These are phyloP conservation scores for Garcia nutans DNA, from an alignment of 345 rosid species.

Conservation along the genomic window DNA sequence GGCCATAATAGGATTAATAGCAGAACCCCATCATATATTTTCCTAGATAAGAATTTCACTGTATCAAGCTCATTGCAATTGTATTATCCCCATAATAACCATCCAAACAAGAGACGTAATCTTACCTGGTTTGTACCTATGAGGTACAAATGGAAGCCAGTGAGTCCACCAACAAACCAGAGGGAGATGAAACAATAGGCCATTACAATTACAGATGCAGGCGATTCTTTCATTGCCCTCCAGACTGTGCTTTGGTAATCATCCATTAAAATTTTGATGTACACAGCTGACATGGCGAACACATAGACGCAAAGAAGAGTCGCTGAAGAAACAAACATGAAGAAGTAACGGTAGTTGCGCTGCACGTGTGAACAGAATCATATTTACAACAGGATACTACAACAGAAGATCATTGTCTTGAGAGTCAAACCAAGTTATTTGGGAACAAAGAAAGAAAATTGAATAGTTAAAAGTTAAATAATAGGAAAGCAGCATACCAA, in stretches of 20 bases:
- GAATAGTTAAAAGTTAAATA: not conserved
- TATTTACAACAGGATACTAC: not conserved
- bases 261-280: conserved; percentile 84
- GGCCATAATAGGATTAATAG: not conserved
- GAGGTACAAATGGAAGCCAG: conserved; percentile 91
- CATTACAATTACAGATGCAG: conserved; percentile 79
- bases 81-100: not conserved
- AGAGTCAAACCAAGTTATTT: not conserved
- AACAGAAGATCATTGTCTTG: not conserved
- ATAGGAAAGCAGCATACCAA: conserved; percentile 52
- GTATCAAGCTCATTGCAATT: not conserved
- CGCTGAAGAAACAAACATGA: conserved; percentile 87
- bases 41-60: not conserved
- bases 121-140: conserved; percentile 88
- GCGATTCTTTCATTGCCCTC: conserved; percentile 90
- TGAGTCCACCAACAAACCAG: conserved; percentile 97
- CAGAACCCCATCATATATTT: not conserved
- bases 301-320: conserved; percentile 89
- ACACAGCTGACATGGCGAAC: conserved; percentile 74
- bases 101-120: conserved; percentile 8
- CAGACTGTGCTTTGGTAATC: conserved; percentile 61
- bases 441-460: not conserved
- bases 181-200: conserved; percentile 75
- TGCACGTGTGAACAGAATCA: conserved; percentile 35
- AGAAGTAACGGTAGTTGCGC: conserved; percentile 97